Evolutionary conservation across 2,329 filamentous ascomycete genomes (phyloP), one percentile per base, ranked within the genome.

Genomic region (Colletotrichum magnum): DNA sequence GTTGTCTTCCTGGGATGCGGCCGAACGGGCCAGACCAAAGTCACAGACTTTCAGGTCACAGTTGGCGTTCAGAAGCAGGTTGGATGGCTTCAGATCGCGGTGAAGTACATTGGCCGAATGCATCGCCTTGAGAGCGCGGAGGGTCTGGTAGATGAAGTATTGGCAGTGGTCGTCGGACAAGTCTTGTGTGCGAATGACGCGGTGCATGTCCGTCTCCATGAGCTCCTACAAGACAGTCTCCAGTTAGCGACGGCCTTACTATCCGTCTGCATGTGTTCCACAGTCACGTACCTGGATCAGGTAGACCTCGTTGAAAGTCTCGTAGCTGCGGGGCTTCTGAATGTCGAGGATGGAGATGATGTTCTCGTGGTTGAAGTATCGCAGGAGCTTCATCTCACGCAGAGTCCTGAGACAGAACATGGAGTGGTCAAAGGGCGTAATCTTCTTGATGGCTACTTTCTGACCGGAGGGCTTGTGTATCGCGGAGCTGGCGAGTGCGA

Each of bases 121-220:
- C 95, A 99, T 98, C 47, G 96, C 96, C 87, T 99, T 99, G 77
- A 99, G 87, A 12, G 95, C 96, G 76, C 96, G 94, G 68, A 99
- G 90, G 2, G 96, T 99, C 85, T 99, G 96, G 87, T 99, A 99
- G 83, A 99, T 99, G 85, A 99, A 99, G 86, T 99, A 99, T 83
- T 99, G 96, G 89, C 96, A 99, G 82, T 99, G 96, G 81, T 99
- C 96, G 81, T 99, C 96, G 45, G 96, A 98, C 53, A 99, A 90
- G 79, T 99, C 96, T 83, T 99, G 96, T 47, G 96, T 99, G 75
- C 96, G 94, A 78, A 99, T 99, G 74, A 99, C 96, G 74, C 96
- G 91, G 82, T 99, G 96, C 96, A 99, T 99, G 79, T 99, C 96
- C 56, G 96, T 99, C 86, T 99, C 96, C 96, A 99, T 99, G 76